Evolutionary conservation across 257 asterid genomes (phyloP).

Genomic region (Leonotis leonurus): DNA sequence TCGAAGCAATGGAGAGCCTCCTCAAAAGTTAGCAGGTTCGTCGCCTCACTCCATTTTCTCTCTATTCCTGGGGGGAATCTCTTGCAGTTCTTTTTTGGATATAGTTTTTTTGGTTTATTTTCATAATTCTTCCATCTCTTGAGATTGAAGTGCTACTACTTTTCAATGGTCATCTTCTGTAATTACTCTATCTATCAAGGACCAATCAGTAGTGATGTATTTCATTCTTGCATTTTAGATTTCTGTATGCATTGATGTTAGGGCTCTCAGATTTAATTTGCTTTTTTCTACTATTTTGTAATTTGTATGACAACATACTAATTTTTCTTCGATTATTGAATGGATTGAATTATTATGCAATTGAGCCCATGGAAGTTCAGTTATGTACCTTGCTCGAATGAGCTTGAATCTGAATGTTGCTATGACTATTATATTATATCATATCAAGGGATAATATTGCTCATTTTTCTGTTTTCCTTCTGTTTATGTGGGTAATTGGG

Average conservation of each 20-base stretch:
- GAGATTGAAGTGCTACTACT: conserved; percentile 13
- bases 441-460: too few relatives aligned
- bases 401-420: too few relatives aligned
- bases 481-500: too few relatives aligned
- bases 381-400: neutral
- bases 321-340: neutral
- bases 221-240: conserved; percentile 8
- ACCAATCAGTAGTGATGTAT: conserved; percentile 7
- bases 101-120: conserved; percentile 17
- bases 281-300: neutral
- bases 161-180: neutral
- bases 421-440: too few relatives aligned
- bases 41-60: neutral
- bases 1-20: conserved; percentile 65
- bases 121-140: conserved; percentile 1
- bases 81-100: conserved; percentile 18
- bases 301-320: conserved; percentile 1
- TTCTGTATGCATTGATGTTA: conserved; percentile 13
- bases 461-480: too few relatives aligned
- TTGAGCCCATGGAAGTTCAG: neutral
- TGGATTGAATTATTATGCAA: neutral
- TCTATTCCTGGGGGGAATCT: neutral
- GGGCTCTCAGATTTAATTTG: conserved; percentile 19
- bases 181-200: neutral
- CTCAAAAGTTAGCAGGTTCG: conserved; percentile 38